Conservation (phyloP, 257 asterid species). For the Plectranthus barbatus region DNA sequence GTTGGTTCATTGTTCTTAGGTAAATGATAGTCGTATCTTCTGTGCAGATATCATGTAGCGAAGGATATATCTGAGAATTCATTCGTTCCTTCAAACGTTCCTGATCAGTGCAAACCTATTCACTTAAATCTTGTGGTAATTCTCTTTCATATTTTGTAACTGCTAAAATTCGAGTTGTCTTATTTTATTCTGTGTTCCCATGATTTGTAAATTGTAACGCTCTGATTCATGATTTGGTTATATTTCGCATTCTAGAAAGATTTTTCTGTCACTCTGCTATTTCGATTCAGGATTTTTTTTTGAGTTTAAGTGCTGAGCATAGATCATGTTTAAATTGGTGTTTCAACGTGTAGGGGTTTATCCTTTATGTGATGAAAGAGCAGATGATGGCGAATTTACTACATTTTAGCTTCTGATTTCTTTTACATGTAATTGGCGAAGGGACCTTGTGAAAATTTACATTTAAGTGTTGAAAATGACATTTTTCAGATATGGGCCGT, state of each 20-base stretch:
- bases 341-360: slow-evolving; percentile 1
- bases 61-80: slow-evolving; percentile 47
- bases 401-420: neutral
- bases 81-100: slow-evolving; percentile 42
- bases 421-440: neutral
- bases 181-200: neutral
- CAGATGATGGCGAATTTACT: neutral
- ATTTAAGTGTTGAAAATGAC: neutral
- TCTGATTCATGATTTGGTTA: neutral
- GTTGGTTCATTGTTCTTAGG: neutral
- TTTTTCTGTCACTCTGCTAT: neutral
- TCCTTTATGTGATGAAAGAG: slow-evolving; percentile 2
- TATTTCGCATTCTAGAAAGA: neutral
- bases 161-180: neutral
- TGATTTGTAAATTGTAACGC: neutral
- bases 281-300: neutral
- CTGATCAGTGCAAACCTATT: slow-evolving; percentile 66
- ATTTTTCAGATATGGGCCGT: neutral
- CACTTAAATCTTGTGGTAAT: slow-evolving; percentile 93
- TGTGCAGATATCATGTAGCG: slow-evolving; percentile 54
- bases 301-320: neutral
- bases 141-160: slow-evolving; percentile 5
- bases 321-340: neutral
- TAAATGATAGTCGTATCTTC: slow-evolving; percentile 2
- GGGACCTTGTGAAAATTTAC: neutral